Percentiles rank a stretch among this genome's conserved stretches.
phyloP scores from a whole-genome alignment of 2,329 filamentous ascomycete genomes.

The Fusarium algeriense region DNA sequence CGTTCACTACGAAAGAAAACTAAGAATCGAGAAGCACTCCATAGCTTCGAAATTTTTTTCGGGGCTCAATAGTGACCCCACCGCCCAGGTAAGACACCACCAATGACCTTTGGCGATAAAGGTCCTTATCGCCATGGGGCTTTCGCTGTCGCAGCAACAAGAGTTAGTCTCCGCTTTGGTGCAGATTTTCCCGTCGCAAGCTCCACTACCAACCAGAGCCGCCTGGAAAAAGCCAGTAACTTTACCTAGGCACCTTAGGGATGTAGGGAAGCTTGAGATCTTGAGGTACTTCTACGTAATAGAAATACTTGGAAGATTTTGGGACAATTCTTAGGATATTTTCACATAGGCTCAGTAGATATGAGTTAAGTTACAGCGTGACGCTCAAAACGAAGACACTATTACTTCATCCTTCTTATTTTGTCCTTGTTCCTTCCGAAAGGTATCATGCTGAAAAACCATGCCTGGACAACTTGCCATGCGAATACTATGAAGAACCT shows the following conservation, averaged over 20 bases:
- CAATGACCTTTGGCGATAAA: constrained; percentile 51
- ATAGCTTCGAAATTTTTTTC: constrained; percentile 54
- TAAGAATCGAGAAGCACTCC: constrained; percentile 38
- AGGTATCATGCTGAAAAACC: constrained; percentile 29
- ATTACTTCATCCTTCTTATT: background rate
- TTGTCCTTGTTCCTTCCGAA: background rate
- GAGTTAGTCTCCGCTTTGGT: constrained; percentile 38
- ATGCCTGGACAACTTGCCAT: constrained; percentile 55
- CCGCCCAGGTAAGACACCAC: constrained; percentile 24
- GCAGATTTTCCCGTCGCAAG: constrained; percentile 42
- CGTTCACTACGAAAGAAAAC: constrained; percentile 40
- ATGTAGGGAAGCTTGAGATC: too few relatives aligned
- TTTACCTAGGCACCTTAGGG: too few relatives aligned
- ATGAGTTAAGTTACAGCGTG: too few relatives aligned
- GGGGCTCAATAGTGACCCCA: constrained; percentile 39
- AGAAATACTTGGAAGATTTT: too few relatives aligned
- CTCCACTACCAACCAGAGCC: constrained; percentile 7
- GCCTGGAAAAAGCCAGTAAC: too few relatives aligned
- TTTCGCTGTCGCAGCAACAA: constrained; percentile 53
- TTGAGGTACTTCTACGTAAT: too few relatives aligned
- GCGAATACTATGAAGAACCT: constrained; percentile 51
- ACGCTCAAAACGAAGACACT: too few relatives aligned
- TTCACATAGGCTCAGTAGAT: too few relatives aligned
- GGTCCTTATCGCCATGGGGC: constrained; percentile 45
- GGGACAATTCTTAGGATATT: too few relatives aligned